Percentiles rank a stretch among this genome's conserved stretches.
These are phyloP conservation scores for Cryphonectria carpinicola DNA, from an alignment of 2,329 filamentous ascomycete genomes.

Conservation along the genomic window DNA sequence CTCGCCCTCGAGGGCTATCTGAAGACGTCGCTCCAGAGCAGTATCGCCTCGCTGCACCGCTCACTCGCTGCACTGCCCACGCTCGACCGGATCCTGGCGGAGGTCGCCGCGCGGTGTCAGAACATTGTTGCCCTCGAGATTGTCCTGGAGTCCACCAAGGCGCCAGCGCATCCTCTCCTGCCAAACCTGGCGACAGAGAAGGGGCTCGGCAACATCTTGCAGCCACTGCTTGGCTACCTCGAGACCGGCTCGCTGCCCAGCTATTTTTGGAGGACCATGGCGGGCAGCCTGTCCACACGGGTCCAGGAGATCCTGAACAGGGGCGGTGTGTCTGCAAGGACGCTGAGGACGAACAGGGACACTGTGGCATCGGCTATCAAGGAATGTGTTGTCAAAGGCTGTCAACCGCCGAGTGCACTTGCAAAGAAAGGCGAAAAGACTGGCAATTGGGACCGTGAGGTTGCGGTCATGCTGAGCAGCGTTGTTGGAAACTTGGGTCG, in stretches of 20 bases:
- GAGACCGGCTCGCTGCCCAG: conserved; percentile 87
- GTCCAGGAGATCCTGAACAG: conserved; percentile 84
- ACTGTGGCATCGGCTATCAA: conserved; percentile 76
- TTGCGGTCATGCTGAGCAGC: conserved; percentile 91
- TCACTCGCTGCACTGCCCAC: conserved; percentile 79
- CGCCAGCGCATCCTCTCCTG: conserved; percentile 71
- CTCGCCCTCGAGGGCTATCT: conserved; percentile 81
- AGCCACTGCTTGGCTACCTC: conserved; percentile 73
- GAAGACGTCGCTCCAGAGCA: conserved; percentile 78
- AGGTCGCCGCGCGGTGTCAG: conserved; percentile 83
- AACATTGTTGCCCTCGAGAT: conserved; percentile 88
- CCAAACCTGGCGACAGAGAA: conserved; percentile 39
- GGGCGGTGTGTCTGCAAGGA: conserved; percentile 82
- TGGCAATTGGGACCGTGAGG: conserved; percentile 82
- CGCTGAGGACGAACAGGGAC: conserved; percentile 75
- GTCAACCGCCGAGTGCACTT: conserved; percentile 65
- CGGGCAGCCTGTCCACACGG: conserved; percentile 72
- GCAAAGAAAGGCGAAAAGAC: conserved; percentile 47
- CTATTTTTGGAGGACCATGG: conserved; percentile 92
- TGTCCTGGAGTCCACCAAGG: conserved; percentile 70
- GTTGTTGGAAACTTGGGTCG: conserved; percentile 65
- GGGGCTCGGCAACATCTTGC: conserved; percentile 60
- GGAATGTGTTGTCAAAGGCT: conserved; percentile 81
- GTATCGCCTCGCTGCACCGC: conserved; percentile 73
- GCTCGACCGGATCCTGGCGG: conserved; percentile 78